Evolutionary conservation across 306 rosid species (phyloP).

Genomic region (Morella rubra): DNA sequence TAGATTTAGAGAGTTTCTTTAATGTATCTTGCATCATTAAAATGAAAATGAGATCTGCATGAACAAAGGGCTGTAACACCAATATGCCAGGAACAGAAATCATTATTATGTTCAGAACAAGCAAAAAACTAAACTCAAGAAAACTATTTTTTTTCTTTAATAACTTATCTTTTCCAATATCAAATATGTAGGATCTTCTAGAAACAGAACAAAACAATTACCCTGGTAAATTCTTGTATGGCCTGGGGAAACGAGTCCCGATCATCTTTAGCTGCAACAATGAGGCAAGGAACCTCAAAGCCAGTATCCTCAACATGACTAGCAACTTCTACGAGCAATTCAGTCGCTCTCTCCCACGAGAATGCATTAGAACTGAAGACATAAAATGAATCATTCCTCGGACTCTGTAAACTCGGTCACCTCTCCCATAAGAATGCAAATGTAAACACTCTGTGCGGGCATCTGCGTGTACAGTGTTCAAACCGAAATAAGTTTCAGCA

Average conservation of each 20-base stretch:
- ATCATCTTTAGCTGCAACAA: constrained; percentile 97
- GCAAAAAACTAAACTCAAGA: neutral
- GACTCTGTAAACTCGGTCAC: neutral
- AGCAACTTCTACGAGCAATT: constrained; percentile 80
- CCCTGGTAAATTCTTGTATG: constrained; percentile 88
- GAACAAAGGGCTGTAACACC: neutral
- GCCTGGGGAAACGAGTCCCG: constrained; percentile 86
- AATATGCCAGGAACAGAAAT: neutral
- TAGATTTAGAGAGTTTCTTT: neutral
- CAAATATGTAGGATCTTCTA: neutral
- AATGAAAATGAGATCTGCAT: neutral
- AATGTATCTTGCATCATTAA: neutral
- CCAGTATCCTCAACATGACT: constrained; percentile 97
- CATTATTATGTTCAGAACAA: neutral
- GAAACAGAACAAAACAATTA: constrained; percentile 23
- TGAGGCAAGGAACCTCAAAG: constrained; percentile 94
- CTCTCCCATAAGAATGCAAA: constrained; percentile 1
- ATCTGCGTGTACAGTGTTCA: too few relatives aligned
- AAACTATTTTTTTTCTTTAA: neutral
- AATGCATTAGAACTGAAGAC: constrained; percentile 72
- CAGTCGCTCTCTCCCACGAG: constrained; percentile 83
- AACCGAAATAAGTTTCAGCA: neutral
- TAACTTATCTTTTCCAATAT: neutral
- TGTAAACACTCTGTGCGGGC: neutral
- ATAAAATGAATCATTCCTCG: constrained; percentile 20